A percentile compares a stretch with the other conserved stretches of the same genome.
phyloP scores from a whole-genome alignment of 352 stramenopile species.

The Pythium aquatile region DNA sequence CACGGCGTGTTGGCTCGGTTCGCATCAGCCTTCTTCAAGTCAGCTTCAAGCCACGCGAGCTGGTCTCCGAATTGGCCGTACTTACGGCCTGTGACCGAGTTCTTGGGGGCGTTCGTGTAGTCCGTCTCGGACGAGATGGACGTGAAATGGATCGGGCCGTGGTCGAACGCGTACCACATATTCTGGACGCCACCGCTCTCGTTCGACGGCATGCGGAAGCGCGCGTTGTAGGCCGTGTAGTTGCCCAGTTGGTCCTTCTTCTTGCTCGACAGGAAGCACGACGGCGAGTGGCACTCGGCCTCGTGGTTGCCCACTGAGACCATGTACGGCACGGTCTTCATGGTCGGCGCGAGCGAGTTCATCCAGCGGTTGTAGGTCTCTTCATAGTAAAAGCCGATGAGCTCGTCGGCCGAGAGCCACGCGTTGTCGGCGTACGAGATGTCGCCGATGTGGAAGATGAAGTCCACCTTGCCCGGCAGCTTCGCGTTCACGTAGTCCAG shows the following conservation, averaged over 20 bases:
- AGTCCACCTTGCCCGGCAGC: conserved; percentile 25
- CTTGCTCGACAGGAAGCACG: conserved; percentile 29
- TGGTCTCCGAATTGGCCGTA: conserved; percentile 55
- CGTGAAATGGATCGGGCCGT: conserved; percentile 62
- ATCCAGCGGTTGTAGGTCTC: conserved; percentile 66
- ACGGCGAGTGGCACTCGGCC: conserved; percentile 40
- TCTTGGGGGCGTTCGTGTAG: conserved; percentile 35
- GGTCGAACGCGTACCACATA: conserved; percentile 57
- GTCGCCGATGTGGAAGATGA: conserved; percentile 41
- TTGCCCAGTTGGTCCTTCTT: conserved; percentile 50
- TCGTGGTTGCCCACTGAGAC: conserved; percentile 68
- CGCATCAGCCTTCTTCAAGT: conserved; percentile 53
- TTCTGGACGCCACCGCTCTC: conserved; percentile 42
- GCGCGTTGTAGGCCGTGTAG: conserved; percentile 59
- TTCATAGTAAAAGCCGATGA: conserved; percentile 37
- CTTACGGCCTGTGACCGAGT: conserved; percentile 28
- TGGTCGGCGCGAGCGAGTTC: conserved; percentile 37
- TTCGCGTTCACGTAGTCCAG: conserved; percentile 25
- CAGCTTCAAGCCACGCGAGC: conserved; percentile 46
- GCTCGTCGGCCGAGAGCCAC: conserved; percentile 23
- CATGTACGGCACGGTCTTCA: conserved; percentile 62
- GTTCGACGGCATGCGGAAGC: conserved; percentile 40
- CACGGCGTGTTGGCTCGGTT: conserved; percentile 55
- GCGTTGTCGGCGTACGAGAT: conserved; percentile 43
- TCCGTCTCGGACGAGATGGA: conserved; percentile 71